Evolutionary conservation across 1,139 yeast genomes (phyloP).

Genomic region (Taphrina populina): DNA sequence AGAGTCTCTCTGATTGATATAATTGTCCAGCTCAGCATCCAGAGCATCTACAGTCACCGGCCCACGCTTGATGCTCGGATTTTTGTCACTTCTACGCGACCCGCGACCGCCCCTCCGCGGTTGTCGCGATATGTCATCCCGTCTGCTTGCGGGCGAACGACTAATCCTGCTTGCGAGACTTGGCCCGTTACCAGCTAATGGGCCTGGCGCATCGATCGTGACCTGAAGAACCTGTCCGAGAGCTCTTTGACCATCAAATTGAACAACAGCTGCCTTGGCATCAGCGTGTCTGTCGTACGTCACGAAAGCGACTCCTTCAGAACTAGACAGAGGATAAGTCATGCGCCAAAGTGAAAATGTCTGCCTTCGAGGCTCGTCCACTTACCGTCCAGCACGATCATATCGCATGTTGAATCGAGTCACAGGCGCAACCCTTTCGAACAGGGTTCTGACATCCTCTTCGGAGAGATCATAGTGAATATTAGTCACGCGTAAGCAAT

Average conservation of each 20-base stretch:
- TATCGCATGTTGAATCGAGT: slow-evolving; percentile 23
- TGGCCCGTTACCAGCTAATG: not conserved
- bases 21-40: slow-evolving; percentile 27
- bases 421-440: slow-evolving; percentile 21
- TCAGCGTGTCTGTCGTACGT: slow-evolving; percentile 12
- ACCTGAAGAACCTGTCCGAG: slow-evolving; percentile 14
- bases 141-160: not conserved
- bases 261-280: slow-evolving; percentile 10
- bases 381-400: slow-evolving; percentile 31
- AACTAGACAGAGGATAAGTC: too few relatives aligned
- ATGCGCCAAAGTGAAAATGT: too few relatives aligned
- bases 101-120: slow-evolving; percentile 6
- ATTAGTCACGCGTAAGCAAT: slow-evolving; percentile 2
- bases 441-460: slow-evolving; percentile 9
- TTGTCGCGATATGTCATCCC: slow-evolving; percentile 1
- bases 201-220: slow-evolving; percentile 21
- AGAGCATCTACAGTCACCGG: slow-evolving; percentile 29
- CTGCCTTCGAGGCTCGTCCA: too few relatives aligned
- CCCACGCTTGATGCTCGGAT: slow-evolving; percentile 11
- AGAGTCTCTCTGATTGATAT: slow-evolving; percentile 18
- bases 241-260: slow-evolving; percentile 15
- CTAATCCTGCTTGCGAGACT: slow-evolving; percentile 6
- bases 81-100: not conserved
- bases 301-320: slow-evolving; percentile 21
- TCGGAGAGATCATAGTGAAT: slow-evolving; percentile 20